Percentiles rank a stretch among this genome's conserved stretches.
These are phyloP conservation scores for Lanmaoa rubissima DNA, from an alignment of 768 basidiomycete species.

Conservation along the genomic window DNA sequence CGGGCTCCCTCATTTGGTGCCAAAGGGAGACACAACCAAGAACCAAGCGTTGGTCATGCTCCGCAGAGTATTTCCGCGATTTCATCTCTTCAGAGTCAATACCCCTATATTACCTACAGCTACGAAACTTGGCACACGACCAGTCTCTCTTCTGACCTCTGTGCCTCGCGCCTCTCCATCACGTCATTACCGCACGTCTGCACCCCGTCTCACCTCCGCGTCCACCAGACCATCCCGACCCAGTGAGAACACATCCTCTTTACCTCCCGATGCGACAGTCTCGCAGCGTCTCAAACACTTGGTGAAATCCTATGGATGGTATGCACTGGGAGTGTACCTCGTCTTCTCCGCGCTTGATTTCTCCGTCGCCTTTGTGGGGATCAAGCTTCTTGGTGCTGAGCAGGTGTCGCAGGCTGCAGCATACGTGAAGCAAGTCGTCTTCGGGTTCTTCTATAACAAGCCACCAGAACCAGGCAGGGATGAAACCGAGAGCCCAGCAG, in stretches of 20 bases:
- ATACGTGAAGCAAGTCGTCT: constrained; percentile 50
- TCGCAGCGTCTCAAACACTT: constrained; percentile 76
- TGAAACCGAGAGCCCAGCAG: constrained; percentile 49
- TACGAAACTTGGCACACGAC: constrained; percentile 34
- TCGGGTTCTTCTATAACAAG: constrained; percentile 45
- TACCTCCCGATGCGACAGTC: constrained; percentile 53
- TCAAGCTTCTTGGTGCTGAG: constrained; percentile 88
- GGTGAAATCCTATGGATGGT: constrained; percentile 93
- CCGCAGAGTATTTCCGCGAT: constrained; percentile 41
- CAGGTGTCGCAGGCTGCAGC: constrained; percentile 72
- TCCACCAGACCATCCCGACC: constrained; percentile 17
- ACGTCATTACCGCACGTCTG: constrained; percentile 50
- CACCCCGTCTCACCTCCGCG: constrained; percentile 44
- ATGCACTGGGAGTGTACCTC: constrained; percentile 89
- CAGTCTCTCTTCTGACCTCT: constrained; percentile 4
- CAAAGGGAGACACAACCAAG: neutral
- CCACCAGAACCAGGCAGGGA: constrained; percentile 68
- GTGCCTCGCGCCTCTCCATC: constrained; percentile 16
- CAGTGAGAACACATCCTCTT: constrained; percentile 14
- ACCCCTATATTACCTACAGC: constrained; percentile 51
- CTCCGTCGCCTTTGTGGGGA: constrained; percentile 74
- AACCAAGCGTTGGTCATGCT: constrained; percentile 24
- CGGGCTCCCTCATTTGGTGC: neutral
- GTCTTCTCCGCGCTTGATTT: constrained; percentile 78
- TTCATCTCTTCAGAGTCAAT: constrained; percentile 46